Conservation (phyloP, 2,329 filamentous ascomycete genomes). For the Apiospora hydei region DNA sequence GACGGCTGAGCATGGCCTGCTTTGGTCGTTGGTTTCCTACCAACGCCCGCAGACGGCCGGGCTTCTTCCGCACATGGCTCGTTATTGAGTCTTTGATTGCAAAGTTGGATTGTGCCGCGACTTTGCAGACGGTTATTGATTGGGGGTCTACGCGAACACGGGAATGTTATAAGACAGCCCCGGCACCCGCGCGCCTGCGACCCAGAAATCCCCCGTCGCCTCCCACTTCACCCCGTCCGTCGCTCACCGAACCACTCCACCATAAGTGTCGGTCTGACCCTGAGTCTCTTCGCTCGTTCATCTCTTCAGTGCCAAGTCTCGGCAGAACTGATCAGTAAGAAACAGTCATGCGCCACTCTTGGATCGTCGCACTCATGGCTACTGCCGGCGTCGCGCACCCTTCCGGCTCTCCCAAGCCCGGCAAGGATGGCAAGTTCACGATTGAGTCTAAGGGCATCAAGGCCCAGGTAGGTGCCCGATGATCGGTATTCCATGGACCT, state of each 20-base stretch:
- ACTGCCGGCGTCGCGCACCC: not conserved
- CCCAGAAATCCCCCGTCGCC: not conserved
- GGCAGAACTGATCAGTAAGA: not conserved
- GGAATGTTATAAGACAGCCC: not conserved
- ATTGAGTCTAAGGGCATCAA: constrained; percentile 40
- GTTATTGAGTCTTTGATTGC: not conserved
- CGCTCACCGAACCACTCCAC: not conserved
- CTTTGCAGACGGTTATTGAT: not conserved
- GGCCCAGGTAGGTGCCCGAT: constrained; percentile 36
- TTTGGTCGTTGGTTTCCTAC: not conserved
- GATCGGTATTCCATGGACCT: not conserved
- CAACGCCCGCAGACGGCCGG: not conserved
- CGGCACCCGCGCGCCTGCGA: not conserved
- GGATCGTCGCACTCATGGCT: constrained; percentile 9
- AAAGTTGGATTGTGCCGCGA: not conserved
- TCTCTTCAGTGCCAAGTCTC: not conserved
- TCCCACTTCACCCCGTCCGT: not conserved
- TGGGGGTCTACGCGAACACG: not conserved
- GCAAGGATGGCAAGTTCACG: constrained; percentile 42
- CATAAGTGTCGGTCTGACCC: constrained; percentile 21
- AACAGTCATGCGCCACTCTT: constrained; percentile 12
- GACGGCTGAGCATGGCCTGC: not conserved
- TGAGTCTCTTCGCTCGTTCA: not conserved
- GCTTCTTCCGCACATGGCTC: not conserved
- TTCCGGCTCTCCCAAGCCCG: constrained; percentile 31